A percentile compares a stretch with the other conserved stretches of the same genome.
These are phyloP conservation scores for Rhazya stricta DNA, from an alignment of 257 asterid genomes.

Conservation along the genomic window DNA sequence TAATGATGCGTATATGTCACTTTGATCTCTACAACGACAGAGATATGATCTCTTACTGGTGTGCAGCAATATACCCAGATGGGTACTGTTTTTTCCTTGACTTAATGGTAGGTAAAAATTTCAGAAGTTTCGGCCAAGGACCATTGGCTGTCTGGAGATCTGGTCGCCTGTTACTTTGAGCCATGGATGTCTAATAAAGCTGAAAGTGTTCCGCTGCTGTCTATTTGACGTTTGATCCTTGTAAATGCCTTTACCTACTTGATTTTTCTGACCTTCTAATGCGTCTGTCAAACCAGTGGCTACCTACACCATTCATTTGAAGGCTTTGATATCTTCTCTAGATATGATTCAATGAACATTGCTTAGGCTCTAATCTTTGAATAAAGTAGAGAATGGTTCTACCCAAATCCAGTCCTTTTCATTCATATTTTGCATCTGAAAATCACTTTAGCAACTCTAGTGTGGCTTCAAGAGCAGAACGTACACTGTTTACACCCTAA, in stretches of 20 bases:
- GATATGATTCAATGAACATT: conserved; percentile 7
- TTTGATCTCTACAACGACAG: no score
- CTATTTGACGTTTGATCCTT: background rate
- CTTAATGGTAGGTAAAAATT: background rate
- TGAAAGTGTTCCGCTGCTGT: background rate
- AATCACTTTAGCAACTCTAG: background rate
- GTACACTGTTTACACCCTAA: no score
- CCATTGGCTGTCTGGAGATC: no score
- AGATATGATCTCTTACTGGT: no score
- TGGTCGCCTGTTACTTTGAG: no score
- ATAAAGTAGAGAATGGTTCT: conserved; percentile 9
- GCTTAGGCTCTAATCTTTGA: background rate
- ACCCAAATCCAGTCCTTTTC: conserved; percentile 13
- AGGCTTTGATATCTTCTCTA: background rate
- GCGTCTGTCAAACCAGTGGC: background rate
- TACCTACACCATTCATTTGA: background rate
- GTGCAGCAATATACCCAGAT: no score
- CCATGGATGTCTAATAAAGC: background rate
- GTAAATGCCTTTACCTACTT: background rate
- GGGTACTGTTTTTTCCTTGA: background rate
- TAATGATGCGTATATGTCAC: background rate
- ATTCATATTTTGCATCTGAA: background rate
- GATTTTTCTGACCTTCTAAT: background rate
- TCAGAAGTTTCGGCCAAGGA: background rate
- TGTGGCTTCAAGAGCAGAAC: no score